phyloP scores from a whole-genome alignment of 169 alveolate genomes.

The Plasmodium cynomolgi region DNA sequence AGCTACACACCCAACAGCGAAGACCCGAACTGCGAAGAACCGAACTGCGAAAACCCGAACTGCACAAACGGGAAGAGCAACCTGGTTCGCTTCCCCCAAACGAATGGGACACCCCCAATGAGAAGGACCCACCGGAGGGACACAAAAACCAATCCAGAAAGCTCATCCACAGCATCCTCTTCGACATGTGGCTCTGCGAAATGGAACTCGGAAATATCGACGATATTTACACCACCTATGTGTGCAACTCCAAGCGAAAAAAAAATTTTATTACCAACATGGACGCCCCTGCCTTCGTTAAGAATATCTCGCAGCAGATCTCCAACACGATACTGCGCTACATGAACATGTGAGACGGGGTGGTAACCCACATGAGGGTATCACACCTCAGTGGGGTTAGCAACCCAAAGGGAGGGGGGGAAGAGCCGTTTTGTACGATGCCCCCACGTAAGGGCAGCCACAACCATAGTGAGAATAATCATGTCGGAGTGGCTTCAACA shows the following conservation, averaged over 20 bases:
- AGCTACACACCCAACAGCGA: not conserved
- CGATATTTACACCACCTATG: slow-evolving; percentile 29
- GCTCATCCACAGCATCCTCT: slow-evolving; percentile 20
- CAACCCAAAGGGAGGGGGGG: not conserved
- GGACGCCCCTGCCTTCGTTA: slow-evolving; percentile 14
- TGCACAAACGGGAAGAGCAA: not conserved
- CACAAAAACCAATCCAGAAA: not conserved
- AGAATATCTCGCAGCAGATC: slow-evolving; percentile 11
- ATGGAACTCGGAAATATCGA: slow-evolving; percentile 49
- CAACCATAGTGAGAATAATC: not conserved
- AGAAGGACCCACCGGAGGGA: not conserved
- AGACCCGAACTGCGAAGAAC: not conserved
- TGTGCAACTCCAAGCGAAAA: not conserved
- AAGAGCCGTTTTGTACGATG: not conserved
- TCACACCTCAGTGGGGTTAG: not conserved
- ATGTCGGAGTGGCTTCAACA: not conserved
- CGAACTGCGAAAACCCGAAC: not conserved
- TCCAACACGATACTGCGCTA: slow-evolving; percentile 16
- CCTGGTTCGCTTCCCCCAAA: too few relatives aligned
- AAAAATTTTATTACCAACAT: not conserved
- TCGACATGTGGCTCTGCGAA: slow-evolving; percentile 68
- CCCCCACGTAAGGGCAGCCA: not conserved
- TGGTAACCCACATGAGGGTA: not conserved
- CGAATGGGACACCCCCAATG: not conserved
- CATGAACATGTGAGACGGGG: not conserved